Evolutionary conservation across 2,329 filamentous ascomycete genomes (phyloP).

Genomic region (Fusarium xyrophilum): DNA sequence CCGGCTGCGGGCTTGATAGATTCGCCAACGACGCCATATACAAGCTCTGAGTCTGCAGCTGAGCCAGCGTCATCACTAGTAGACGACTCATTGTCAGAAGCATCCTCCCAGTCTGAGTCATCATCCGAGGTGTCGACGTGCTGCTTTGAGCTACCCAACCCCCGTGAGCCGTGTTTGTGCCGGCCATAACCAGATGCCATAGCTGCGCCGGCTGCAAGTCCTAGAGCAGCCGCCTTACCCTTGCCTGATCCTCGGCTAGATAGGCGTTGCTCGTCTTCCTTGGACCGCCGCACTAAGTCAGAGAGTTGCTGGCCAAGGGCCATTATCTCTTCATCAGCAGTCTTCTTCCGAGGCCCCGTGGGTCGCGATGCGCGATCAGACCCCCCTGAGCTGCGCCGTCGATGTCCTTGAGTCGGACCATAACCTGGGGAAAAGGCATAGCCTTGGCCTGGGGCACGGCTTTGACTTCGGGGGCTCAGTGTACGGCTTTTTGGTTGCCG

Average conservation of each 20-base stretch:
- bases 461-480: conserved; percentile 39
- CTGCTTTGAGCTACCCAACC: conserved; percentile 52
- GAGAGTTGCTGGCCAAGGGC: conserved; percentile 62
- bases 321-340: conserved; percentile 65
- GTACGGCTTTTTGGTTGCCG: conserved; percentile 48
- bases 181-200: conserved; percentile 49
- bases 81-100: conserved; percentile 56
- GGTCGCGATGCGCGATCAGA: conserved; percentile 24
- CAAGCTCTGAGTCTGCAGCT: conserved; percentile 52
- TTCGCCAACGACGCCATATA: conserved; percentile 45
- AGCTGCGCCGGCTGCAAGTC: conserved; percentile 49
- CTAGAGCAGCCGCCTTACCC: conserved; percentile 33
- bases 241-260: conserved; percentile 43
- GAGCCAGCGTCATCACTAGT: conserved; percentile 43
- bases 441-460: conserved; percentile 29
- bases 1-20: conserved; percentile 36
- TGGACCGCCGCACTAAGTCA: conserved; percentile 59
- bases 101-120: conserved; percentile 65
- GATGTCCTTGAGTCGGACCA: conserved; percentile 23
- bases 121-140: conserved; percentile 50
- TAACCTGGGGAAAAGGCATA: conserved; percentile 15
- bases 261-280: conserved; percentile 56
- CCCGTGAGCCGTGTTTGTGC: conserved; percentile 48
- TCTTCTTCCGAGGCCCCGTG: conserved; percentile 43
- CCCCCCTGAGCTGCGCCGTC: conserved; percentile 29